These are phyloP conservation scores for Dovyalis caffra DNA, from an alignment of 345 rosid genomes.

Conservation along the genomic window DNA sequence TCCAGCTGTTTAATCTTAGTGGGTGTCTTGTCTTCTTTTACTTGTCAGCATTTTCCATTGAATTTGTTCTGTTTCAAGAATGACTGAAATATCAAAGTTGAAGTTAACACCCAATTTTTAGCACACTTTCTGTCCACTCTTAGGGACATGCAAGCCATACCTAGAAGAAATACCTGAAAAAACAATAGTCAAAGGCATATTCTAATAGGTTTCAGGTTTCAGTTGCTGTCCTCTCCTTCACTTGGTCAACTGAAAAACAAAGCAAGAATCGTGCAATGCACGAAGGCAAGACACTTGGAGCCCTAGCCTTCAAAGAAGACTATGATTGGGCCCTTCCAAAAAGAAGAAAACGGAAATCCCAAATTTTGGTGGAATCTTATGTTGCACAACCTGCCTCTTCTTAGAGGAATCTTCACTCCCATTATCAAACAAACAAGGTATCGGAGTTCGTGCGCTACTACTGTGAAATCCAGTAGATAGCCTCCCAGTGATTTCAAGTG, in stretches of 20 bases:
- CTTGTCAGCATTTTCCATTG: slow-evolving; percentile 34
- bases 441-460: no score
- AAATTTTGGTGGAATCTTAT: neutral
- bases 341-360: neutral
- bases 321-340: neutral
- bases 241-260: slow-evolving; percentile 7
- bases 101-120: neutral
- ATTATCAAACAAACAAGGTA: neutral
- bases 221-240: slow-evolving; percentile 12
- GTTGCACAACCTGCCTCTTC: neutral
- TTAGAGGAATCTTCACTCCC: neutral
- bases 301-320: neutral
- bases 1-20: slow-evolving; percentile 29
- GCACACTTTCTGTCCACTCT: neutral
- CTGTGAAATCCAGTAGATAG: neutral
- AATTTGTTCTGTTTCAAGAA: slow-evolving; percentile 8
- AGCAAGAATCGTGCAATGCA: slow-evolving; percentile 17
- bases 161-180: neutral
- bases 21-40: slow-evolving; percentile 49
- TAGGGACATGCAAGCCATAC: slow-evolving; percentile 30
- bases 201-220: neutral
- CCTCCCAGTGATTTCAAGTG: no score
- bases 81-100: slow-evolving; percentile 29
- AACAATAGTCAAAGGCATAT: neutral
- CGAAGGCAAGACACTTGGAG: slow-evolving; percentile 38